Percentiles rank a stretch among this genome's conserved stretches.
phyloP scores from a whole-genome alignment of 805 yeast genomes.

The Candida easanensis region DNA sequence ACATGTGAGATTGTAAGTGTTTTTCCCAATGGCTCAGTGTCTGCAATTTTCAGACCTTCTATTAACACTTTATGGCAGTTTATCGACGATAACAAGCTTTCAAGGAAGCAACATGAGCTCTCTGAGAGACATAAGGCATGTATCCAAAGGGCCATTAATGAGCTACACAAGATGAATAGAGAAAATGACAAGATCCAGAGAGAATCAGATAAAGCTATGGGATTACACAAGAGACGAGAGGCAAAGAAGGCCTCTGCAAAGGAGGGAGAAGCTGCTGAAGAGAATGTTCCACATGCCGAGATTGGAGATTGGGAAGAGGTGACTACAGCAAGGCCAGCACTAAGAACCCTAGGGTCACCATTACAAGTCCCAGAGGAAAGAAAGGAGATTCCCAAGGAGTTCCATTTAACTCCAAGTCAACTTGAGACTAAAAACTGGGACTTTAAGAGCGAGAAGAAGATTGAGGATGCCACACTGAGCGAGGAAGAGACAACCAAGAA shows the following conservation, averaged over 20 bases:
- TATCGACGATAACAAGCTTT: slow-evolving; percentile 34
- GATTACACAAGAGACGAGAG: slow-evolving; percentile 1
- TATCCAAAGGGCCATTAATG: slow-evolving; percentile 22
- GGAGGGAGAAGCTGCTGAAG: slow-evolving; percentile 1
- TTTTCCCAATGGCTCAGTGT: too few relatives aligned
- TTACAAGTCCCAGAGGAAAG: slow-evolving; percentile 5
- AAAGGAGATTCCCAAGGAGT: neutral
- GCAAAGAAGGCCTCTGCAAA: slow-evolving; percentile 5
- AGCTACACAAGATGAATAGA: slow-evolving; percentile 28
- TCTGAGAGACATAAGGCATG: slow-evolving; percentile 31
- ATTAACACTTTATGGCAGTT: slow-evolving; percentile 26
- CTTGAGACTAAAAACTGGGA: slow-evolving; percentile 30
- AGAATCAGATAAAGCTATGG: slow-evolving; percentile 20
- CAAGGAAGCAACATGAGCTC: slow-evolving; percentile 32
- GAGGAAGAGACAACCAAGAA: slow-evolving; percentile 15
- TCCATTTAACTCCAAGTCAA: slow-evolving; percentile 17
- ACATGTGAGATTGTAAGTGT: slow-evolving; percentile 35
- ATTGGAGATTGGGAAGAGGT: slow-evolving; percentile 21
- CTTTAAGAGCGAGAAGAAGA: slow-evolving; percentile 17
- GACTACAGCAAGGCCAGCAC: neutral
- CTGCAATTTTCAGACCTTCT: too few relatives aligned
- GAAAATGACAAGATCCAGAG: slow-evolving; percentile 13
- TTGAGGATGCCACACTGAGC: slow-evolving; percentile 10
- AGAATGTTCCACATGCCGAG: neutral
- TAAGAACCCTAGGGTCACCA: slow-evolving; percentile 5